Conservation (phyloP, 108 stramenopile species). For the Chaetoceros tenuissimus region DNA sequence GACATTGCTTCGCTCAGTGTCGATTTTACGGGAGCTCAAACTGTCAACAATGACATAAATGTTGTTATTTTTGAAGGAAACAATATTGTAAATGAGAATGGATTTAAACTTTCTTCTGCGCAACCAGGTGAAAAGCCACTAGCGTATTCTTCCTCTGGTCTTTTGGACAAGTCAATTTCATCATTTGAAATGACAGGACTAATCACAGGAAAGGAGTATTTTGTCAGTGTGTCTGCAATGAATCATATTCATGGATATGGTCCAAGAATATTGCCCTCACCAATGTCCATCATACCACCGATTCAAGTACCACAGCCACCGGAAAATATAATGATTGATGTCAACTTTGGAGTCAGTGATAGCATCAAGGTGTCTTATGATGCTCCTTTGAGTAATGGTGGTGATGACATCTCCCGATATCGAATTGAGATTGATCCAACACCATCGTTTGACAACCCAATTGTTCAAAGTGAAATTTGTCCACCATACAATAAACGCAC, state of each 20-base stretch:
- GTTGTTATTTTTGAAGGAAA: slow-evolving; percentile 47
- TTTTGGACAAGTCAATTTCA: slow-evolving; percentile 24
- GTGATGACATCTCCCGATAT: slow-evolving; percentile 54
- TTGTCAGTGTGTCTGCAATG: slow-evolving; percentile 56
- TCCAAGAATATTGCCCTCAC: slow-evolving; percentile 17
- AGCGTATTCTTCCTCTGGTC: slow-evolving; percentile 35
- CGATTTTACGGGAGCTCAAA: slow-evolving; percentile 31
- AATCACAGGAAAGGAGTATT: slow-evolving; percentile 55
- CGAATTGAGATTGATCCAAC: slow-evolving; percentile 76
- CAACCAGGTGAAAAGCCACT: slow-evolving; percentile 59
- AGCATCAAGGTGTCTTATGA: slow-evolving; percentile 42
- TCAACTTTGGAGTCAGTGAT: slow-evolving; percentile 53
- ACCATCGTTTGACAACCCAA: slow-evolving; percentile 59
- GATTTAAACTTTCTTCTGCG: slow-evolving; percentile 21
- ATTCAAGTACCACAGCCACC: slow-evolving; percentile 55
- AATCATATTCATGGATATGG: slow-evolving; percentile 61
- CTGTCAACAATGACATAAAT: slow-evolving; percentile 23
- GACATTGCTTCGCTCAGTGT: slow-evolving; percentile 42
- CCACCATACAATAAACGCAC: slow-evolving; percentile 46
- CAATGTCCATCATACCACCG: slow-evolving; percentile 33
- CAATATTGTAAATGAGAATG: slow-evolving; percentile 37
- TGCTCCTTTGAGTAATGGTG: slow-evolving; percentile 53
- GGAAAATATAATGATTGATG: slow-evolving; percentile 37
- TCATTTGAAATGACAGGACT: slow-evolving; percentile 50
- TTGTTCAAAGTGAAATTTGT: slow-evolving; percentile 56